Evolutionary conservation across 129 eudicot species (phyloP), one percentile per base, ranked within the genome.

Genomic region (Chrysanthemum lavandulifolium): DNA sequence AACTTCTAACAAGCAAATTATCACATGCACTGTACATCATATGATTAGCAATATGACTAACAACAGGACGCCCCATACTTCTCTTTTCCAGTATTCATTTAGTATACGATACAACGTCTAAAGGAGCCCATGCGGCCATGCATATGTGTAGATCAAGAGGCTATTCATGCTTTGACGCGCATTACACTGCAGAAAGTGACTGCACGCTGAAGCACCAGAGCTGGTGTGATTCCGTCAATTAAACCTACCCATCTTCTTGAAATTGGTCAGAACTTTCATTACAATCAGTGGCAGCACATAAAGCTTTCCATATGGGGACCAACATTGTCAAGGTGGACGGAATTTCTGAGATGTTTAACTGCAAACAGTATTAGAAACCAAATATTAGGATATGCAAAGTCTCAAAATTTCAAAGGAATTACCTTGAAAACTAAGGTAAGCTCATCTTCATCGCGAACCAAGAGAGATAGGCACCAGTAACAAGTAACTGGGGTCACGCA

Each of bases 401-500:
- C 33, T 33, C 27, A 69, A 18, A 48, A 13, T 7, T 47, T 2
- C 3, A 11, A 50, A 0, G 25, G 11, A 27, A 66, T 61, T 80
- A 80, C 84, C 84, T 80, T 75, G 40, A 80, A 75, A 75, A 80
- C 78, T 65, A 80, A 40, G 15, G 76, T 75, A 48, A 80, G 94
- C 81, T 92, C 85, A 31, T 84, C 86, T 77, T 85, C 90, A 43
- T 74, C 96, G 2, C 87, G 81, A 72, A 92, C 73, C 68, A 92
- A 45, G 53, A 89, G 83, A 64, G 95, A 84, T 16, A 92, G 75
- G 73, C 88, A 85, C 98, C 98, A 89, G 73, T 83, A 92, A 85
- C 98, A 92, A 52, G 98, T 92, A 51, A 89, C 90, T 16, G 98
- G 98, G 25, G 95, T 89, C 33, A 92, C 92, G 27, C 91, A 83